Evolutionary conservation across 345 rosid species (phyloP), one percentile per base, ranked within the genome.

Genomic region (Camelina laxa): DNA sequence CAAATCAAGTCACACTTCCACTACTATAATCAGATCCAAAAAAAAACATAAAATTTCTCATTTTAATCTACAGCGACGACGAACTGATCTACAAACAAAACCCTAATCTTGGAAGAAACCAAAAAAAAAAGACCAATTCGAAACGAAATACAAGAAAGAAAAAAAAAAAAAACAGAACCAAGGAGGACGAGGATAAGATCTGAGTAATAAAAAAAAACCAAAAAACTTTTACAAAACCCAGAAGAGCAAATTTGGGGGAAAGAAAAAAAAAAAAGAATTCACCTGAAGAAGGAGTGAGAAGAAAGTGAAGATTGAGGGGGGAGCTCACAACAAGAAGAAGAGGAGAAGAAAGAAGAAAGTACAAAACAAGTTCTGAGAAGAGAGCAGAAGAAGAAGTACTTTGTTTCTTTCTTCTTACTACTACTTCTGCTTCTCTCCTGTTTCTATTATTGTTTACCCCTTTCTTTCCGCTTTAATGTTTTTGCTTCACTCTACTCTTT

Each of bases 221-320:
- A 67, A 63, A 67, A 79, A 27, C 78, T 84, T 82, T 83, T 76
- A 81, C 77, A 84, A 42, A 66, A 63, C 67, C 55, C 78, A 45
- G 72, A 65, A 59, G 60, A 45, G 65, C 15, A 59, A 64, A 47
- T 39, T 27, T 16, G n/a, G 10, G 22, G 50, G 2, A 5, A 60
- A n/a, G n/a, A 48, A 53, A 48, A 13, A 24, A 2, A 36, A 27
- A 22, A 3, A 5, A 39, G 12, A 24, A 51, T 2, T 68, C 69
- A 75, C 76, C 76, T 77, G 75, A 63, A 54, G 79, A 20, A 13
- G 64, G 64, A 56, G 73, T 69, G 64, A 69, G 4, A 39, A 61
- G 66, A 9, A 12, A 7, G 14, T 39, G 66, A 15, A 41, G 66
- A 61, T n/a, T 61, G 5, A 22, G 9, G 36, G 7, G 36, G 51